Percentiles rank a stretch among this genome's conserved stretches.
Evolutionary conservation across 495 filamentous ascomycete genomes (phyloP).

Genomic region (Bathelium albidoporum): DNA sequence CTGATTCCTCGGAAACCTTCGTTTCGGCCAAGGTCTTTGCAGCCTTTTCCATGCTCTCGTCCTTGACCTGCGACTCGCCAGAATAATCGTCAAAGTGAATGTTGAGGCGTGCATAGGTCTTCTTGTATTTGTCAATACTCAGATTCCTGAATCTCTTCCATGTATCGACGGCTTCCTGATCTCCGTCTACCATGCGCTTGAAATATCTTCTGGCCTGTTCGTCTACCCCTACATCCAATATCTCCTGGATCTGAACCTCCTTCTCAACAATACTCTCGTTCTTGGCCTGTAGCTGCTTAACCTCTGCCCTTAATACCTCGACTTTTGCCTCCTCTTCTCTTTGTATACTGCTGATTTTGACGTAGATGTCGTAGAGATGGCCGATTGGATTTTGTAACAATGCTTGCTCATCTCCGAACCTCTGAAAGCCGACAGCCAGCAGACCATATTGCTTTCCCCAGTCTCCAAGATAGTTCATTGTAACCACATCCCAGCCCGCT

Average conservation of each 20-base stretch:
- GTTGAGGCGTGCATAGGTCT: constrained; percentile 74
- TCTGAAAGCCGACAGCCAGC: constrained; percentile 55
- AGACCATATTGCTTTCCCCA: constrained; percentile 72
- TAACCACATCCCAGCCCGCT: constrained; percentile 61
- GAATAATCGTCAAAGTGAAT: constrained; percentile 91
- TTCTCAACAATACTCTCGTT: constrained; percentile 39
- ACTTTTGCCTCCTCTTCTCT: constrained; percentile 38
- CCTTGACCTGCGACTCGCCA: constrained; percentile 83
- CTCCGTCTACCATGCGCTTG: constrained; percentile 79
- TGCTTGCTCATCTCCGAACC: constrained; percentile 53
- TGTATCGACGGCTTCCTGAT: constrained; percentile 60
- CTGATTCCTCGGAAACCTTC: constrained; percentile 66
- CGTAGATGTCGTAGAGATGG: constrained; percentile 61
- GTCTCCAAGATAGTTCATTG: constrained; percentile 69
- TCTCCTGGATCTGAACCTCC: constrained; percentile 24
- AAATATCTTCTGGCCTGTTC: constrained; percentile 70
- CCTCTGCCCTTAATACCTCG: constrained; percentile 45
- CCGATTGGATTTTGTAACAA: constrained; percentile 53
- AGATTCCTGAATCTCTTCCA: constrained; percentile 88
- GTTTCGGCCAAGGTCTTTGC: constrained; percentile 57
- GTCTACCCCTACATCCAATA: constrained; percentile 49
- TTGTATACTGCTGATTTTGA: constrained; percentile 45
- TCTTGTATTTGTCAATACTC: constrained; percentile 74
- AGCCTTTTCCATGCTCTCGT: constrained; percentile 65
- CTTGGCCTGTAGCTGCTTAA: constrained; percentile 43